Evolutionary conservation across 108 stramenopile genomes (phyloP).

Genomic region (Schizochytrium sp.): DNA sequence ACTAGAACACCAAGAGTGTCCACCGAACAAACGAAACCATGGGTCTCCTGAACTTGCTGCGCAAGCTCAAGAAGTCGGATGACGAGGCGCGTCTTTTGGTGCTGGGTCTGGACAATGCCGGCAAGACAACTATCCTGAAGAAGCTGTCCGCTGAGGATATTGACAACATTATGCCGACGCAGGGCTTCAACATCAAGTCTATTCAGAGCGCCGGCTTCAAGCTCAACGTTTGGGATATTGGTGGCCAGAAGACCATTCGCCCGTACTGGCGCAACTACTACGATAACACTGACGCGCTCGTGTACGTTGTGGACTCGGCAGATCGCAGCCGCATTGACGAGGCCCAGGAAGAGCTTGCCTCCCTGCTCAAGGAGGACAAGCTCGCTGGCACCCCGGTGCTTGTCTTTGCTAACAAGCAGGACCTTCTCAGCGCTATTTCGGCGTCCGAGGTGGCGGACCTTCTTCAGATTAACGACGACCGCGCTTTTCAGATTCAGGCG

Average conservation of each 20-base stretch:
- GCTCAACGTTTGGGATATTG: constrained; percentile 66
- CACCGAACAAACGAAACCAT: constrained; percentile 7
- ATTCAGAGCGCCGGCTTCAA: constrained; percentile 56
- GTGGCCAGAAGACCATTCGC: constrained; percentile 53
- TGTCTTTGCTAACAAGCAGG: constrained; percentile 65
- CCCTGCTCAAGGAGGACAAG: constrained; percentile 46
- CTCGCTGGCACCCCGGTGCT: constrained; percentile 53
- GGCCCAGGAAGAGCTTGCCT: constrained; percentile 28
- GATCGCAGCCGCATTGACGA: constrained; percentile 40
- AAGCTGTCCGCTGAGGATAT: constrained; percentile 51
- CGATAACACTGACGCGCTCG: constrained; percentile 53
- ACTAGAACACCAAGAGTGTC: too few relatives aligned
- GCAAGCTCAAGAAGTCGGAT: constrained; percentile 64
- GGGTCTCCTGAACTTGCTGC: constrained; percentile 51
- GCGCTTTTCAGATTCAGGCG: constrained; percentile 47
- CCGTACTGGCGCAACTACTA: constrained; percentile 62
- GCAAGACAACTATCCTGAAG: constrained; percentile 67
- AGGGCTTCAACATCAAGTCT: constrained; percentile 67
- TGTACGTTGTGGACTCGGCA: constrained; percentile 40
- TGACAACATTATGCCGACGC: constrained; percentile 56
- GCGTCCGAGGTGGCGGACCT: constrained; percentile 53
- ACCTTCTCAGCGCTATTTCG: constrained; percentile 49
- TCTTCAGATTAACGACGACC: constrained; percentile 45
- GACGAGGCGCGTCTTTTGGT: constrained; percentile 58
- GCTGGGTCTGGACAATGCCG: constrained; percentile 62